phyloP scores from a whole-genome alignment of 139 green algal genomes.

The Desmodesmus armatus region DNA sequence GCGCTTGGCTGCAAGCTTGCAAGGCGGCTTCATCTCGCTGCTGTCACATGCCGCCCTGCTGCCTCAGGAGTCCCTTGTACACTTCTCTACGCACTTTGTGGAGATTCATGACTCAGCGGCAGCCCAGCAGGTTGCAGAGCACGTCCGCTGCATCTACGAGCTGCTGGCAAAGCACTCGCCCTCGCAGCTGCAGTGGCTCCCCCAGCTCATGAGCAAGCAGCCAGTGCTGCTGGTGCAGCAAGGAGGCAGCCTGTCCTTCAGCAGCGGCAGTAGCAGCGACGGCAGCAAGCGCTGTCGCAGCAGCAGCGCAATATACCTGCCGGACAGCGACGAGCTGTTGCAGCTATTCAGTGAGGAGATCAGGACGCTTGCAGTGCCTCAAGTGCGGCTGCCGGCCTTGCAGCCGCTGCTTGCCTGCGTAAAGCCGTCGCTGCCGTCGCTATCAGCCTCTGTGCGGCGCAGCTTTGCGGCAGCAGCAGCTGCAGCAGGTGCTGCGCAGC shows the following conservation, averaged over 20 bases:
- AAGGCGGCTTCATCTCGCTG: not conserved
- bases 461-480: too few relatives aligned
- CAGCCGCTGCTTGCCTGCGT: not conserved
- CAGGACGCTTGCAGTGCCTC: not conserved
- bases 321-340: not conserved
- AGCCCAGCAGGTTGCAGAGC: not conserved
- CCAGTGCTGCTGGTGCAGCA: slow-evolving; percentile 6
- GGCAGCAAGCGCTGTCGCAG: too few relatives aligned
- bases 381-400: not conserved
- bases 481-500: not conserved
- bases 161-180: not conserved
- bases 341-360: not conserved
- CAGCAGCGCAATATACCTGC: not conserved
- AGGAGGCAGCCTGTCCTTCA: not conserved
- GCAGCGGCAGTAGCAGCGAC: not conserved
- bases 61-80: too few relatives aligned
- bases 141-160: not conserved
- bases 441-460: not conserved
- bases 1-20: not conserved
- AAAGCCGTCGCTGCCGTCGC: not conserved
- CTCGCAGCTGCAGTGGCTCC: not conserved
- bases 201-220: not conserved
- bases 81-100: too few relatives aligned
- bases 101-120: too few relatives aligned
- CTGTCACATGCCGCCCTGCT: too few relatives aligned